Evolutionary conservation across 2,329 filamentous ascomycete species (phyloP).

Genomic region (Colletotrichum sp.): DNA sequence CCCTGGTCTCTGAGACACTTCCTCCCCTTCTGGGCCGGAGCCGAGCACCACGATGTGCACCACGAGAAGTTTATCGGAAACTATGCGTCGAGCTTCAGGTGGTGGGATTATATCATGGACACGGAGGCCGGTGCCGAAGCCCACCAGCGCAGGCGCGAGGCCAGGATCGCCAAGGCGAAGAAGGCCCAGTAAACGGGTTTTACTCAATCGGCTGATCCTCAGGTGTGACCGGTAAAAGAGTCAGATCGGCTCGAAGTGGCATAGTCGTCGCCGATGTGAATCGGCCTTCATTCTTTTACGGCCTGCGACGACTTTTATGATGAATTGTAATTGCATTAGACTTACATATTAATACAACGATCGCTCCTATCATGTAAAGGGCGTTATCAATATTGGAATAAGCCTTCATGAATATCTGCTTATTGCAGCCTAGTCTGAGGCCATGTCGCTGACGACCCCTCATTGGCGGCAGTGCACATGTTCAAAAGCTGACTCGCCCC

Average conservation of each 20-base stretch:
- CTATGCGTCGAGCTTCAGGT: constrained; percentile 96
- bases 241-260: not conserved
- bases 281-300: not conserved
- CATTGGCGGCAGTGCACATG: not conserved
- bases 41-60: constrained; percentile 94
- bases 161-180: constrained; percentile 72
- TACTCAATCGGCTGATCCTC: not conserved
- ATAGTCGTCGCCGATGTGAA: not conserved
- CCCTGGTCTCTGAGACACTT: constrained; percentile 96
- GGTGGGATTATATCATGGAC: constrained; percentile 96
- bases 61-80: constrained; percentile 99
- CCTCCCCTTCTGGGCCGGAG: constrained; percentile 97
- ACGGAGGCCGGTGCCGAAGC: constrained; percentile 93
- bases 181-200: constrained; percentile 65
- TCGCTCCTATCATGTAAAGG: not conserved
- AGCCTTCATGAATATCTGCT: not conserved
- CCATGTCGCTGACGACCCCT: not conserved
- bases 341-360: not conserved
- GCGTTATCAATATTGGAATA: not conserved
- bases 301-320: not conserved
- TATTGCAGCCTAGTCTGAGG: not conserved
- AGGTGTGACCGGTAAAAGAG: not conserved
- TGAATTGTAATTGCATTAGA: not conserved
- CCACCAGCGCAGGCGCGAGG: constrained; percentile 80
- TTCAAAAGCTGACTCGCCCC: not conserved